Evolutionary conservation across 495 filamentous ascomycete genomes (phyloP).

Genomic region (Amniculicola lignicola): DNA sequence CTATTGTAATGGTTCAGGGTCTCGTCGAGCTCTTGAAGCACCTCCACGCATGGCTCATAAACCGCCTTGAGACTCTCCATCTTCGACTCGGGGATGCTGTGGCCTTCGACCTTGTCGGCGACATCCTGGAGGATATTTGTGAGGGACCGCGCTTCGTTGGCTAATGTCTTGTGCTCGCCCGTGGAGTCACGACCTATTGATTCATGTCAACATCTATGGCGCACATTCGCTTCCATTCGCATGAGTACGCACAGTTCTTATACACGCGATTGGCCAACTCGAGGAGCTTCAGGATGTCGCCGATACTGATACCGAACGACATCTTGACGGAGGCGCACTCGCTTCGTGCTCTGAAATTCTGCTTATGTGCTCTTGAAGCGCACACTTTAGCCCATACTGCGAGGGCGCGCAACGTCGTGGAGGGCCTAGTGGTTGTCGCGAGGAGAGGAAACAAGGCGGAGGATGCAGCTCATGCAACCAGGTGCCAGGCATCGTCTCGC

Average conservation of each 20-base stretch:
- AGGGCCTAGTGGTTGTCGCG: too few relatives aligned
- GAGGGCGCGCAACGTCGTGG: too few relatives aligned
- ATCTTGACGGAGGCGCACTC: too few relatives aligned
- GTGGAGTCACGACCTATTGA: constrained; percentile 20
- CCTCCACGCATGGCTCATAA: constrained; percentile 16
- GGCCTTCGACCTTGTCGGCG: constrained; percentile 15
- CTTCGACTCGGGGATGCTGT: constrained; percentile 18
- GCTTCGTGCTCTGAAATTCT: too few relatives aligned
- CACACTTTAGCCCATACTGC: too few relatives aligned
- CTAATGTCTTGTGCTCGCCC: constrained; percentile 26
- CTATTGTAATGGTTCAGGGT: constrained; percentile 18
- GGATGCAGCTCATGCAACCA: too few relatives aligned
- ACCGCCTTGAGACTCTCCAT: constrained; percentile 16
- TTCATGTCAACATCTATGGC: neutral
- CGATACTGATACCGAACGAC: constrained; percentile 19
- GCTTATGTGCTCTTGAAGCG: too few relatives aligned
- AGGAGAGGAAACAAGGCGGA: too few relatives aligned
- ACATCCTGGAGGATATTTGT: constrained; percentile 27
- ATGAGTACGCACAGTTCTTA: constrained; percentile 18
- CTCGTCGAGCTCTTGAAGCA: constrained; percentile 25
- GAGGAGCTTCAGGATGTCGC: constrained; percentile 17
- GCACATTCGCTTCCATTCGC: too few relatives aligned
- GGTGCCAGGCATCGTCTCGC: too few relatives aligned
- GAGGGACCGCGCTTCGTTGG: constrained; percentile 25
- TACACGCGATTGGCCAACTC: constrained; percentile 21